Base-by-base conservation (phyloP, 2,329 filamentous ascomycete genomes). In the Diplodia corticola region DNA sequence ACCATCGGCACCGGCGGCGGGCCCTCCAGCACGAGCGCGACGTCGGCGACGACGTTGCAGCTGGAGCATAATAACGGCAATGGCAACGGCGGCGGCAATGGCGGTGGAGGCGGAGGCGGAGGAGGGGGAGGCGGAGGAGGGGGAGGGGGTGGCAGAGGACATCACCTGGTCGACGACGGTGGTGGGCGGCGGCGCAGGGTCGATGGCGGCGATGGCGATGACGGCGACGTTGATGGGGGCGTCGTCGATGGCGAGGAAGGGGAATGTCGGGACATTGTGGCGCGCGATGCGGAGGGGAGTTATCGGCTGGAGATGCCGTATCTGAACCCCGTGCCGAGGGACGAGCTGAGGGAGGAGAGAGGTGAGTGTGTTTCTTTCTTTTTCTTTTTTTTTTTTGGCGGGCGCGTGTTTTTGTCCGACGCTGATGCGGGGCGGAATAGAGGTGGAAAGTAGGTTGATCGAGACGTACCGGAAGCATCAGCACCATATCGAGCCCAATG, bases 251-350 rank as follows among this genome's bases (percentile, higher is more conserved):
- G 60, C 50, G 20, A 55, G 24, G 20, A 26, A 15, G 35, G n/a
- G n/a, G 57, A 63, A 15, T 77, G 76, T 50, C 75, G 74, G 67
- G 83, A 85, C 53, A 82, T 85, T 28, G 81, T 85, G 26, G 80
- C 81, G 50, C 78, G 80, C 12, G 80, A 84, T 67, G 78, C 80
- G 28, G 78, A 81, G 63, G 83, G 83, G 1, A 77, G 80, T 28
- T 67, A 49, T 22, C 26, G 26, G 37, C 60, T 64, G 20, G 65
- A 61, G 24, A 63, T 50, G 59, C 51, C 65, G 15, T 22, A 57
- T 12, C 24, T 51, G 2, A 46, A 40, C 2, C 49, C 40, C 49
- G n/a, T 55, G 26, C 57, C 65, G 44, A 65, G 66, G 20, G 65
- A 60, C 13, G 75, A 76, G 44, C 69, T 59, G 13, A 72, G 75